A percentile compares a stretch with the other conserved stretches of the same genome.
These are phyloP conservation scores for Botrytis medusae DNA, from an alignment of 2,329 filamentous ascomycete genomes.

Conservation along the genomic window DNA sequence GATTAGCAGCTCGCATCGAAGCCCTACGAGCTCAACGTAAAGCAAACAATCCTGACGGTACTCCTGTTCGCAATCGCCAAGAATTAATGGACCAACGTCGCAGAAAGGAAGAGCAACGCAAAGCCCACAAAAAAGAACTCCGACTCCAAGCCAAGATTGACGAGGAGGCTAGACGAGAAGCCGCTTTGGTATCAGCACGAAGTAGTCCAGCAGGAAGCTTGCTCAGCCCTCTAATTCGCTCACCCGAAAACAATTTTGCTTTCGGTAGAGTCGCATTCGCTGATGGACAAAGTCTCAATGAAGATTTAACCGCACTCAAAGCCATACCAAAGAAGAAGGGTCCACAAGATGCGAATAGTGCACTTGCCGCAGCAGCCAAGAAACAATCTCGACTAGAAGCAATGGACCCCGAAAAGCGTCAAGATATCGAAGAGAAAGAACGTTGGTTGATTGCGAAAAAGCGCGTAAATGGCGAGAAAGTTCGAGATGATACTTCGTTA, in stretches of 20 bases:
- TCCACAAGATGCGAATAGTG: conserved; percentile 79
- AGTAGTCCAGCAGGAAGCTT: conserved; percentile 57
- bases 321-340: conserved; percentile 76
- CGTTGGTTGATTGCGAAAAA: conserved; percentile 89
- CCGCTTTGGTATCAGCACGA: conserved; percentile 58
- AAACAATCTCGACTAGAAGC: conserved; percentile 77
- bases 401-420: conserved; percentile 77
- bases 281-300: conserved; percentile 78
- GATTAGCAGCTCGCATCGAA: conserved; percentile 80
- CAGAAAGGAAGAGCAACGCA: conserved; percentile 82
- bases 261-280: conserved; percentile 91
- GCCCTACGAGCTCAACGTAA: conserved; percentile 82
- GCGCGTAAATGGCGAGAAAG: conserved; percentile 83
- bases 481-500: conserved; percentile 80
- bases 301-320: conserved; percentile 61
- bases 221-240: conserved; percentile 55
- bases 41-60: conserved; percentile 79
- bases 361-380: conserved; percentile 81
- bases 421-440: conserved; percentile 90
- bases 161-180: conserved; percentile 67
- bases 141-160: conserved; percentile 76
- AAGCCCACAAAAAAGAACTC: conserved; percentile 84
- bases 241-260: conserved; percentile 69
- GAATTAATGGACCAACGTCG: conserved; percentile 89
- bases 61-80: conserved; percentile 80